These are phyloP conservation scores for Verticillium albo-atrum DNA, from an alignment of 2,329 filamentous ascomycete species.

Conservation along the genomic window DNA sequence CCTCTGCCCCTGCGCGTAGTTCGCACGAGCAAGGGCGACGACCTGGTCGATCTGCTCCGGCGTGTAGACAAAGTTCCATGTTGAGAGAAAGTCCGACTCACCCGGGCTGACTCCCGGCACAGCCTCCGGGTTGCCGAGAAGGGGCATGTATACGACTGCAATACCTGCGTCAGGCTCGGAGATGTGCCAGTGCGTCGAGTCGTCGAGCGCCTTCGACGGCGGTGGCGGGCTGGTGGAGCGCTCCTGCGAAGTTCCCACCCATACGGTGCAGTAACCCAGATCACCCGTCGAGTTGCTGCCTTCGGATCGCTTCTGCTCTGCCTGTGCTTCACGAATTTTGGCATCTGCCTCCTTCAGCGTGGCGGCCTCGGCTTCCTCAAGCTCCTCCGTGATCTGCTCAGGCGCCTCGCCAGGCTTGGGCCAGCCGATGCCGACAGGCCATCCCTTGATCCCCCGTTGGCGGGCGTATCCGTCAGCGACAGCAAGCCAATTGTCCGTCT, in stretches of 20 bases:
- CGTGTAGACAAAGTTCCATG: slow-evolving; percentile 98
- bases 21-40: slow-evolving; percentile 75
- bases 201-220: slow-evolving; percentile 50
- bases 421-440: slow-evolving; percentile 95
- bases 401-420: slow-evolving; percentile 58
- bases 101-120: slow-evolving; percentile 80
- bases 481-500: slow-evolving; percentile 92
- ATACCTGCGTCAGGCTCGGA: slow-evolving; percentile 79
- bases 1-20: slow-evolving; percentile 78
- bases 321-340: slow-evolving; percentile 59
- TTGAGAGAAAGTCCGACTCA: slow-evolving; percentile 80
- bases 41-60: slow-evolving; percentile 85
- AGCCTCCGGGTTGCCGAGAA: slow-evolving; percentile 70
- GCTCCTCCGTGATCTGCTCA: slow-evolving; percentile 56
- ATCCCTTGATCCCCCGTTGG: slow-evolving; percentile 86
- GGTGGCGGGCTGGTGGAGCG: slow-evolving; percentile 52
- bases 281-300: slow-evolving; percentile 49
- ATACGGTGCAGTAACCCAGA: slow-evolving; percentile 88
- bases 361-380: slow-evolving; percentile 63
- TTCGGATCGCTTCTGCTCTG: slow-evolving; percentile 29
- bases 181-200: slow-evolving; percentile 64
- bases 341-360: slow-evolving; percentile 55
- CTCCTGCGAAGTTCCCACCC: slow-evolving; percentile 84
- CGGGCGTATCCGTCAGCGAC: slow-evolving; percentile 90
- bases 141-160: slow-evolving; percentile 84